Evolutionary conservation across 805 yeast genomes (phyloP), one percentile per base, ranked within the genome.

Genomic region (Ogataea paradorogensis): DNA sequence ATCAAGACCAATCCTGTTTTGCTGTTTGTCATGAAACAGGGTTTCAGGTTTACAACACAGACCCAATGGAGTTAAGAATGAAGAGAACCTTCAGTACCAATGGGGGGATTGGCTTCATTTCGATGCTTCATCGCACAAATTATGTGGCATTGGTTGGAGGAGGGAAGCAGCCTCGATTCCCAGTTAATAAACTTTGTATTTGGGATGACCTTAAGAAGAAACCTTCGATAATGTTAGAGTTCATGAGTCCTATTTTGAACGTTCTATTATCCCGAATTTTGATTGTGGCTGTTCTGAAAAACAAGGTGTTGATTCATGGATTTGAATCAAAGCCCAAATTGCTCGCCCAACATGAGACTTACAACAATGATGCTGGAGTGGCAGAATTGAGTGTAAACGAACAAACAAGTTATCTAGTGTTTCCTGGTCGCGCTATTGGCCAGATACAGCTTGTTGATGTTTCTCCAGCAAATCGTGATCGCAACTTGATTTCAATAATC

Each of bases 91-190:
- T 78, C 50, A 43, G 38, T 40, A 29, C 63, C 47, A 52, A 56
- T 48, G 36, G 55, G 9, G 96, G 96, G 0, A 80, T 90, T 18
- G 95, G 93, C 2, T 67, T 72, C 24, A 78, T 84, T 2, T 69
- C 82, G 31, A 87, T 91, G 95, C 78, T 91, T 5, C 85, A 88
- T 58, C 74, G 96, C 30, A 89, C 97, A 0, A 91, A 91, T 63
- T 90, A 89, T 58, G 71, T 91, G 38, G 96, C 91, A 1, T 64
- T 93, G 30, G 86, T 89, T 0, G 96, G 97, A 1, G 96, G 96
- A 13, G 96, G 96, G 1, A 71, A 74, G 46, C 73, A 73, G 43
- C 96, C 96, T 15, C 72, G 77, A 45, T 86, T 78, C 53, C 84
- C 96, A 1, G 71, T 77, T 50, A 87, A 86, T 63, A 85, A 84